These are phyloP conservation scores for Telopea speciosissima DNA, from an alignment of 177 flowering plant species.

Conservation along the genomic window DNA sequence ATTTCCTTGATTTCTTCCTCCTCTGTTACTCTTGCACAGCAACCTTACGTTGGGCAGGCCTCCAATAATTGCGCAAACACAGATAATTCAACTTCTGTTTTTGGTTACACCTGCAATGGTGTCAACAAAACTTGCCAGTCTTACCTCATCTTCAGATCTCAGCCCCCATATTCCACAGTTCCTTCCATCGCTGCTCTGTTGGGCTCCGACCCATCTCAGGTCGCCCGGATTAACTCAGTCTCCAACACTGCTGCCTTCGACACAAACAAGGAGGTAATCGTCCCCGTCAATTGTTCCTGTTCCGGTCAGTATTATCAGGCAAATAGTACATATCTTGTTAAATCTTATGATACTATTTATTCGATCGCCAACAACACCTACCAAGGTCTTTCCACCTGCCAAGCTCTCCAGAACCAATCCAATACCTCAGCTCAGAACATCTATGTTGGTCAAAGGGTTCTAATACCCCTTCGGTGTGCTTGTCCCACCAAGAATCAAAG, in stretches of 20 bases:
- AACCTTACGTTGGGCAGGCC: slow-evolving; percentile 33
- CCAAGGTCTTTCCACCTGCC: slow-evolving; percentile 75
- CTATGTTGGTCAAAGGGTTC: slow-evolving; percentile 28
- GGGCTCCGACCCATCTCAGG: slow-evolving; percentile 31
- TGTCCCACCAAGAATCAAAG: slow-evolving; percentile 71
- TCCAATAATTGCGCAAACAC: slow-evolving; percentile 19
- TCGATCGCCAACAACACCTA: slow-evolving; percentile 48
- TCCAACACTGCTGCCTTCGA: slow-evolving; percentile 21
- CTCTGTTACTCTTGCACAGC: slow-evolving; percentile 40
- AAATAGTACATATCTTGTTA: slow-evolving; percentile 38
- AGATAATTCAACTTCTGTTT: slow-evolving; percentile 28
- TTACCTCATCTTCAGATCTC: slow-evolving; percentile 51
- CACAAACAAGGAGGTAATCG: slow-evolving; percentile 39
- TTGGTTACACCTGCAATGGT: slow-evolving; percentile 59
- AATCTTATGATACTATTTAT: slow-evolving; percentile 17
- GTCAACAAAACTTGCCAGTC: slow-evolving; percentile 36
- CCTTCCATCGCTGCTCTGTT: slow-evolving; percentile 43
- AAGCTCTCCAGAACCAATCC: slow-evolving; percentile 42
- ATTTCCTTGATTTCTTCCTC: slow-evolving; percentile 17
- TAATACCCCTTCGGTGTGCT: slow-evolving; percentile 80
- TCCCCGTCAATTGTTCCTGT: slow-evolving; percentile 72
- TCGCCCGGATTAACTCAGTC: slow-evolving; percentile 46
- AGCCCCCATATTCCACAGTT: slow-evolving; percentile 33
- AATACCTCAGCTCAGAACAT: slow-evolving; percentile 7
- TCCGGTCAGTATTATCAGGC: slow-evolving; percentile 50